These are phyloP conservation scores for Sporothrix humicola DNA, from an alignment of 2,329 filamentous ascomycete genomes.

Conservation along the genomic window DNA sequence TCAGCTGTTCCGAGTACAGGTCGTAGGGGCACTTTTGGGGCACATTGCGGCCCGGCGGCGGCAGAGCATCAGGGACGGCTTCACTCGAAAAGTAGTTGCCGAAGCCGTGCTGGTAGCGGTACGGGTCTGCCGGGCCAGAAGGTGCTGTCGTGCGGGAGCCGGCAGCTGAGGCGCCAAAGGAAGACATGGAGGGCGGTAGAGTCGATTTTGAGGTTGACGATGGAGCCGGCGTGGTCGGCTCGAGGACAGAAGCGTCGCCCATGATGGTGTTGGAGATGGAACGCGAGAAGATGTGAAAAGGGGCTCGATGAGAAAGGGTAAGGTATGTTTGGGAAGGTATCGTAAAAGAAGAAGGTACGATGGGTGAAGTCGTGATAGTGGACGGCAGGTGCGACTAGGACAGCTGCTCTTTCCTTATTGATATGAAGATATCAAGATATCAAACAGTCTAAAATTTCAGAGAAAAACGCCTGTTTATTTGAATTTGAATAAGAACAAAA, in stretches of 20 bases:
- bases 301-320: background rate
- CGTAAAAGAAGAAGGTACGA: background rate
- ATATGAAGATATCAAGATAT: background rate
- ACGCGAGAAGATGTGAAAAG: background rate
- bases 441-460: background rate
- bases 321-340: background rate
- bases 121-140: constrained; percentile 44
- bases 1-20: constrained; percentile 56
- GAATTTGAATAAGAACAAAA: background rate
- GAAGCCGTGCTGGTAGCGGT: constrained; percentile 62
- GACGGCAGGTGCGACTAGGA: background rate
- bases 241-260: constrained; percentile 1
- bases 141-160: constrained; percentile 19
- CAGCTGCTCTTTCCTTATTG: constrained; percentile 1
- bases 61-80: constrained; percentile 49
- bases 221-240: background rate
- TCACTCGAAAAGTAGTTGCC: constrained; percentile 55
- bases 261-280: background rate
- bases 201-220: background rate
- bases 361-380: background rate
- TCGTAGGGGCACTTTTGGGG: constrained; percentile 52
- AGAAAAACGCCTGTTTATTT: constrained; percentile 14
- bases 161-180: constrained; percentile 6
- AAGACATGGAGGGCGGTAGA: constrained; percentile 8
- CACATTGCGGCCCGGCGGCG: constrained; percentile 50